These are phyloP conservation scores for Adansonia madagascariensis DNA, from an alignment of 441 rosid species.

Conservation along the genomic window DNA sequence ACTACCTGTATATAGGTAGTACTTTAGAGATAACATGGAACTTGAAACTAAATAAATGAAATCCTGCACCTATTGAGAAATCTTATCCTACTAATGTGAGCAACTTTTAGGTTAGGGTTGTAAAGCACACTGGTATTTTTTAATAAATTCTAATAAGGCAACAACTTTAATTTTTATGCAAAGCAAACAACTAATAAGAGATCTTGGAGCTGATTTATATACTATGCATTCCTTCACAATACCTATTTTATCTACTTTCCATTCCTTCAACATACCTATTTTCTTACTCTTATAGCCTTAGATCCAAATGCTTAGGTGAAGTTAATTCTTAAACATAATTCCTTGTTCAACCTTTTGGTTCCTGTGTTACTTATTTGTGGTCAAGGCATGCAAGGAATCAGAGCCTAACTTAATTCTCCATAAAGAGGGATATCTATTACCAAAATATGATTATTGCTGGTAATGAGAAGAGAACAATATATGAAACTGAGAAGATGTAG, in stretches of 20 bases:
- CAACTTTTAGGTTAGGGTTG: background rate
- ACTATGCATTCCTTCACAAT: background rate
- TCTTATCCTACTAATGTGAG: background rate
- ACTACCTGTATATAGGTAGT: background rate
- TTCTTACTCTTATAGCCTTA: background rate
- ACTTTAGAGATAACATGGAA: background rate
- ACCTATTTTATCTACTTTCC: background rate
- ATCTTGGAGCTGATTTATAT: background rate
- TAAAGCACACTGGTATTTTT: background rate
- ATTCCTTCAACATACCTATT: background rate
- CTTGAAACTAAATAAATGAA: background rate
- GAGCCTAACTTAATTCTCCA: constrained; percentile 1
- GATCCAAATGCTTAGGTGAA: background rate
- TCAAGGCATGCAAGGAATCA: background rate
- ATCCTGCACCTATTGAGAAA: constrained; percentile 4
- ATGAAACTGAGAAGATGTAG: background rate
- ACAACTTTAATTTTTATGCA: background rate
- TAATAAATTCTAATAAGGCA: background rate
- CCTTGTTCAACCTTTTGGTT: background rate
- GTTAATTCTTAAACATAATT: background rate
- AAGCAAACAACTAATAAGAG: constrained; percentile 1
- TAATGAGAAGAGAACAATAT: background rate
- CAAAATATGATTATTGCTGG: background rate
- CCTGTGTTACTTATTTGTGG: background rate
- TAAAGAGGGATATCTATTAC: background rate